Conservation (phyloP, 768 basidiomycete species). For the Fomitopsis pulvina region DNA sequence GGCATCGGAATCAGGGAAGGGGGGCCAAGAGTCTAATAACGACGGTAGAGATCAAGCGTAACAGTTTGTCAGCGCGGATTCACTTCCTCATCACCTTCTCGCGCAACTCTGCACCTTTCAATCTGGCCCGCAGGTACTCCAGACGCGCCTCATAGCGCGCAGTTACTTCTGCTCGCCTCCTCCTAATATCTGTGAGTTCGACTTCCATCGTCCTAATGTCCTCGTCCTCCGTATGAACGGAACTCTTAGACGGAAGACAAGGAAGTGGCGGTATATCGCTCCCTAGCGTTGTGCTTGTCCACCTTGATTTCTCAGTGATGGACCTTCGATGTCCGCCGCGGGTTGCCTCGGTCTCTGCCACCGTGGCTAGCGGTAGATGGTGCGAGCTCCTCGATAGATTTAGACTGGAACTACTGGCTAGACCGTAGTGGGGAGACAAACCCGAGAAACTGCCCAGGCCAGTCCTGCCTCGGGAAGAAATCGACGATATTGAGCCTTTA, state of each 20-base stretch:
- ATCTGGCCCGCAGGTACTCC: conserved; percentile 74
- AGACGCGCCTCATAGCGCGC: conserved; percentile 68
- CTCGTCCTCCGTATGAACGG: conserved; percentile 22
- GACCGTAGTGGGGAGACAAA: conserved; percentile 24
- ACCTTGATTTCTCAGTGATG: conserved; percentile 17
- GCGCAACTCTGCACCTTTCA: conserved; percentile 79
- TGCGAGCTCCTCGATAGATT: conserved; percentile 47
- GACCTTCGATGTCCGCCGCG: conserved; percentile 19
- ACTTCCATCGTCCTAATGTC: conserved; percentile 36
- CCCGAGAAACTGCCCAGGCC: conserved; percentile 25
- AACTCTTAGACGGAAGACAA: conserved; percentile 10
- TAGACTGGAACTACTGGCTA: conserved; percentile 34
- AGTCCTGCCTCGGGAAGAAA: conserved; percentile 23
- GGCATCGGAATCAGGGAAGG: not conserved
- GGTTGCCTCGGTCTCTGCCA: conserved; percentile 40
- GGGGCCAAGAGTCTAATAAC: not conserved
- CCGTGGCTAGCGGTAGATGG: conserved; percentile 44
- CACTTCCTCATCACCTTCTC: conserved; percentile 68
- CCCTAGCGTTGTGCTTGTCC: conserved; percentile 5
- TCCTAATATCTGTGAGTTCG: conserved; percentile 65
- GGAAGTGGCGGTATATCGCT: conserved; percentile 5
- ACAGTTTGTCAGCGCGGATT: not conserved
- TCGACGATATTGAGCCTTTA: conserved; percentile 56
- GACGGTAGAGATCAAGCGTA: not conserved
- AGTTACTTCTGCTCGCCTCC: conserved; percentile 63